Conservation (phyloP, 2,329 filamentous ascomycete species). For the Elsinoe australis region DNA sequence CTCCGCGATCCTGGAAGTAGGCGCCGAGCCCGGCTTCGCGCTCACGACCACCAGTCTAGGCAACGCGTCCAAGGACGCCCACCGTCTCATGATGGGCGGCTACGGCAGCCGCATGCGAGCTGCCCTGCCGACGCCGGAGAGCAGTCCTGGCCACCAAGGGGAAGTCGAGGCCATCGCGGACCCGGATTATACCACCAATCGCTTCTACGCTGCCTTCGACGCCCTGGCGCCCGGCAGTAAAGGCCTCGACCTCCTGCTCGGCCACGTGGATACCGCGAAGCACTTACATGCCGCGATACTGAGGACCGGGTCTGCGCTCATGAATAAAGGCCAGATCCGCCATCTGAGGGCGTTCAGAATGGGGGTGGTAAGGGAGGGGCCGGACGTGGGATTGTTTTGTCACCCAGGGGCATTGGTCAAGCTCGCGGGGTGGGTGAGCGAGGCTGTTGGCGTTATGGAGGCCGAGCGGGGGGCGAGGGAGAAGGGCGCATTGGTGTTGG, state of each 20-base stretch:
- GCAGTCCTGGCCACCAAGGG: slow-evolving; percentile 19
- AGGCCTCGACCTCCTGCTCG: slow-evolving; percentile 65
- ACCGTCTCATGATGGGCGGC: slow-evolving; percentile 16
- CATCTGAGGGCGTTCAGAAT: slow-evolving; percentile 89
- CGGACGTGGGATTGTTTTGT: slow-evolving; percentile 82
- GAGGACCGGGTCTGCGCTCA: slow-evolving; percentile 79
- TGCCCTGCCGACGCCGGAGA: slow-evolving; percentile 29
- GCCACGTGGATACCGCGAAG: slow-evolving; percentile 73
- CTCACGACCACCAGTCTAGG: slow-evolving; percentile 16
- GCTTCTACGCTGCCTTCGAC: slow-evolving; percentile 55
- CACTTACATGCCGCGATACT: slow-evolving; percentile 88
- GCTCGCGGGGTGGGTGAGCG: slow-evolving; percentile 85
- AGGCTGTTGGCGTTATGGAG: slow-evolving; percentile 86
- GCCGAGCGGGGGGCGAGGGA: slow-evolving; percentile 64
- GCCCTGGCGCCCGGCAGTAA: slow-evolving; percentile 42
- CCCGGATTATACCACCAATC: slow-evolving; percentile 41
- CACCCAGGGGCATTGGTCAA: slow-evolving; percentile 91
- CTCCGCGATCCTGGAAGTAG: slow-evolving; percentile 86
- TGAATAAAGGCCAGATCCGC: slow-evolving; percentile 89
- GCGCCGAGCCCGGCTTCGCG: slow-evolving; percentile 32
- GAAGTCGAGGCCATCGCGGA: slow-evolving; percentile 27
- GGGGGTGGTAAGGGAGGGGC: slow-evolving; percentile 90
- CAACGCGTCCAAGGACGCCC: slow-evolving; percentile 16
- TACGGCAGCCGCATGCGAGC: slow-evolving; percentile 28
- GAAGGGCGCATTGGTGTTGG: slow-evolving; percentile 74